A percentile compares a stretch with the other conserved stretches of the same genome.
phyloP scores from a whole-genome alignment of 176 grass and related monocot genomes.

The Dactylis glomerata region DNA sequence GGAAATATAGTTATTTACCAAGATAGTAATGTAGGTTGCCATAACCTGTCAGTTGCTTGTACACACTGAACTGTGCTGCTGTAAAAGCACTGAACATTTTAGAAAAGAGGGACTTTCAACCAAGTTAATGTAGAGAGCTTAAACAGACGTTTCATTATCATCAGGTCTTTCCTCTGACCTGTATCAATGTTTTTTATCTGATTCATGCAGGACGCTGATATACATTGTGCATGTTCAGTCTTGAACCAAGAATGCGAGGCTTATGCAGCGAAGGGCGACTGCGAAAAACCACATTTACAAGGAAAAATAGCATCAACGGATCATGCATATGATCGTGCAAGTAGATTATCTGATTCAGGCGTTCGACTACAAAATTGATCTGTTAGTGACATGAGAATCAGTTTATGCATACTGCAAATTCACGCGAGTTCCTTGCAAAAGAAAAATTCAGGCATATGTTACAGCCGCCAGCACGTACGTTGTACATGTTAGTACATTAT shows the following conservation, averaged over 20 bases:
- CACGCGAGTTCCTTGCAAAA: not conserved
- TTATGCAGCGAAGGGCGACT: not conserved
- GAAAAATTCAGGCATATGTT: not conserved
- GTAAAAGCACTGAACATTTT: not conserved
- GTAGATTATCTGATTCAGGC: not conserved
- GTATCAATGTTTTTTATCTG: not conserved
- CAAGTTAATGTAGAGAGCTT: not conserved
- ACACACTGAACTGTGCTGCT: not conserved
- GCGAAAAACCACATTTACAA: not conserved
- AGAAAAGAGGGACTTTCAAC: not conserved
- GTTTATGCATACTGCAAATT: not conserved
- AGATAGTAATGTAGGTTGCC: not conserved
- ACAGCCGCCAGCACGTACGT: not conserved
- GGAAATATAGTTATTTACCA: not conserved
- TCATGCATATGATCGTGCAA: slow-evolving; percentile 4
- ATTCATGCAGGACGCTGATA: slow-evolving; percentile 8
- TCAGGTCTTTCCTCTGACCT: not conserved
- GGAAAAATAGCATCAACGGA: not conserved
- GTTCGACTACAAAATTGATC: not conserved
- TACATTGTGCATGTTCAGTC: not conserved
- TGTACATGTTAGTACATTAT: not conserved
- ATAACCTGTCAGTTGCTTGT: not conserved
- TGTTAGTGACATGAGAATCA: not conserved
- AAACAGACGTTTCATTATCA: not conserved
- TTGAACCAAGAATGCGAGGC: not conserved